Conservation (phyloP, 2,329 filamentous ascomycete species). For the Capronia coronata region DNA sequence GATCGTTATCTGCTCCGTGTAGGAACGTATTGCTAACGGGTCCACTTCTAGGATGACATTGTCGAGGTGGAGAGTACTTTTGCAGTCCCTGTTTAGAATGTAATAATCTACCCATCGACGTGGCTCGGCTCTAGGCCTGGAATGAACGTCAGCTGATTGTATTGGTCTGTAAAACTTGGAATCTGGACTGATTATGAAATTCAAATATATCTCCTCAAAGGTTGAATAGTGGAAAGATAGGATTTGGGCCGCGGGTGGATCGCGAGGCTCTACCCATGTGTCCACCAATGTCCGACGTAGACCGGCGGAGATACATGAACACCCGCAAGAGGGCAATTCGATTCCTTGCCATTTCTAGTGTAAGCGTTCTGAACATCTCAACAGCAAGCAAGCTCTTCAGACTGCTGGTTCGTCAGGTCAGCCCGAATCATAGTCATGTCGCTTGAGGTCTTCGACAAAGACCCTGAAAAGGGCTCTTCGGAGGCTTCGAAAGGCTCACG, state of each 20-base stretch:
- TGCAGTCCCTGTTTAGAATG: not conserved
- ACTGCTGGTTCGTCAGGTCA: not conserved
- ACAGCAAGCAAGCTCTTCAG: not conserved
- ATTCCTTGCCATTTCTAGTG: too few relatives aligned
- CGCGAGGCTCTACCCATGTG: not conserved
- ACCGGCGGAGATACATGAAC: not conserved
- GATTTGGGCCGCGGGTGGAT: not conserved
- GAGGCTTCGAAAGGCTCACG: not conserved
- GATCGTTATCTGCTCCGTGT: not conserved
- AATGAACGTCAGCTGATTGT: too few relatives aligned
- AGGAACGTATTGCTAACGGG: not conserved
- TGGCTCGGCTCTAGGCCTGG: too few relatives aligned
- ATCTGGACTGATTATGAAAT: too few relatives aligned
- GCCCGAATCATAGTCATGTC: not conserved
- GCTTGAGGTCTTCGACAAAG: not conserved
- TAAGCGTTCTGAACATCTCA: not conserved
- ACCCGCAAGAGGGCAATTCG: too few relatives aligned
- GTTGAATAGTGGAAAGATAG: too few relatives aligned
- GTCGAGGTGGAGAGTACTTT: slow-evolving; percentile 1
- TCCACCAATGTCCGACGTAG: not conserved
- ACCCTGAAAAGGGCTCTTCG: not conserved
- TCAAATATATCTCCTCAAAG: too few relatives aligned
- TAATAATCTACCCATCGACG: not conserved
- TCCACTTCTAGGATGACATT: not conserved
- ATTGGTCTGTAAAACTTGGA: too few relatives aligned